Evolutionary conservation across 2,329 filamentous ascomycete species (phyloP), one percentile per base, ranked within the genome.

Genomic region (Fusarium cyanostomum): DNA sequence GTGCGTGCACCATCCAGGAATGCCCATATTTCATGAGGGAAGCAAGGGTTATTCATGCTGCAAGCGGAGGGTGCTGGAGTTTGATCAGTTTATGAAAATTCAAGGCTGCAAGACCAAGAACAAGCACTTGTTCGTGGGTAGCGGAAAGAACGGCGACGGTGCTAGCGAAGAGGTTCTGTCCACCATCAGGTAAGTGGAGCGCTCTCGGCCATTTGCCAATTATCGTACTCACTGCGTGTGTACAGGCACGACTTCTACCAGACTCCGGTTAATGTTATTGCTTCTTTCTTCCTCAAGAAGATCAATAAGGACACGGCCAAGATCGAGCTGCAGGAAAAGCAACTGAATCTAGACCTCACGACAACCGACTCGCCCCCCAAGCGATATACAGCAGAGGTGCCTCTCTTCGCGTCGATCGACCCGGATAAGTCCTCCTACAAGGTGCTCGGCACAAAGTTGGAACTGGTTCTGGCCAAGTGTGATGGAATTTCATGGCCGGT

Each of bases 21-120:
- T 85, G 18, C 92, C 95, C 21, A 89, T 99, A 67, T 99, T 99
- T 80, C 95, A 99, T 76, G 95, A 99, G 81, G 95, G 95, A 31
- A 96, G 92, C 80, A 99, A 99, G 81, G 95, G 95, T 1, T 99
- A 95, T 84, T 93, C 89, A 58, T 99, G 95, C 82, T 99, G 95
- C 81, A 98, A 98, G 85, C 84, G 92, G 71, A 86, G 93, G 33
- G 95, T 99, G 56, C 80, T 99, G 57, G 95, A 99, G 74, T 99
- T 99, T 77, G 94, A 99, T 75, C 90, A 98, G 77, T 99, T 99
- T 79, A 89, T 99, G 89, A 95, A 92, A 78, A 94, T 99, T 58
- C 88, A 91, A 70, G 95, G 95, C 1, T 99, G 95, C 79, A 88
- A 88, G 75, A 93, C 90, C 38, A 95, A 94, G 78, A 81, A 83